Conservation (phyloP, 2,329 filamentous ascomycete genomes). For the Cladosporium sp. region DNA sequence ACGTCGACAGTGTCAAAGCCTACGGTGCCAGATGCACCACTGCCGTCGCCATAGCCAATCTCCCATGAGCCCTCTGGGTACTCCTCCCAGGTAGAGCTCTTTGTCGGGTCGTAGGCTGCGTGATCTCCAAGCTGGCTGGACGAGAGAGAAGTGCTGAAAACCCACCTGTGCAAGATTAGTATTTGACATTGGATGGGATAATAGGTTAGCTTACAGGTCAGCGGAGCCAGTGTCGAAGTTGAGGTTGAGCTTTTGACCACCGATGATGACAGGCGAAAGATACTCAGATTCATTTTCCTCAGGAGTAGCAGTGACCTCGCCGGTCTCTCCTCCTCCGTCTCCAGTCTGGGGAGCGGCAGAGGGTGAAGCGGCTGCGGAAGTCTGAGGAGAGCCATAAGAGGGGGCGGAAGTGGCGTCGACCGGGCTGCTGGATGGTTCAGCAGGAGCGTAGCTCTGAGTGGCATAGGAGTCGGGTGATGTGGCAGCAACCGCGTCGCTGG, state of each 20-base stretch:
- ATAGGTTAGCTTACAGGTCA: slow-evolving; percentile 52
- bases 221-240: slow-evolving; percentile 75
- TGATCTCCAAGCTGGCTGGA: slow-evolving; percentile 46
- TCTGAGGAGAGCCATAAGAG: slow-evolving; percentile 12
- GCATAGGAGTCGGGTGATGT: neutral
- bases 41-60: slow-evolving; percentile 67
- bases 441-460: neutral
- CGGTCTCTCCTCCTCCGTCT: slow-evolving; percentile 17
- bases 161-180: slow-evolving; percentile 49
- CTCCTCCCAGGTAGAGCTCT: slow-evolving; percentile 49
- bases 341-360: slow-evolving; percentile 14
- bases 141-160: slow-evolving; percentile 61
- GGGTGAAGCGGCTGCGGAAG: slow-evolving; percentile 12
- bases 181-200: neutral
- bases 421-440: neutral
- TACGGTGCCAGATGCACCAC: slow-evolving; percentile 59
- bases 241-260: slow-evolving; percentile 63
- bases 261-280: slow-evolving; percentile 64
- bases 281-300: slow-evolving; percentile 65
- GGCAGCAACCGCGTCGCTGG: neutral
- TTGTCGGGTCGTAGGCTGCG: slow-evolving; percentile 50
- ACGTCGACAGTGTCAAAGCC: slow-evolving; percentile 65
- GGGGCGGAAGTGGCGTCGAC: slow-evolving; percentile 8
- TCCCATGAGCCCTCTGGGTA: slow-evolving; percentile 53
- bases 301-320: slow-evolving; percentile 59